Base-by-base conservation (phyloP, 768 basidiomycete genomes). In the Boletus insuetus region DNA sequence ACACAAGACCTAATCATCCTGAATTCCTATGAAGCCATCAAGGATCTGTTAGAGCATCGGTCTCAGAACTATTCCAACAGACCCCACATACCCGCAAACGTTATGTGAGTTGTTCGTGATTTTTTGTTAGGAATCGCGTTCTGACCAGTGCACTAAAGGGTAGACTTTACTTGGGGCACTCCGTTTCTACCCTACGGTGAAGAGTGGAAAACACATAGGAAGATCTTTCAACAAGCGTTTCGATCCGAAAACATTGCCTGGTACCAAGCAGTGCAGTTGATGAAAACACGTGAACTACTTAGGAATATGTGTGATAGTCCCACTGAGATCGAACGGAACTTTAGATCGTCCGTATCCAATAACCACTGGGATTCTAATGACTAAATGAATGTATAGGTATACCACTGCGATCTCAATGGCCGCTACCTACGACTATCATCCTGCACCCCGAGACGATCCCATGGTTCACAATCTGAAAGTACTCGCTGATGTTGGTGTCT, bases 381-480 rank as follows among this genome's bases (percentile, higher is more conserved):
- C 17, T 43, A 19, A 56, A 14, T 4, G 24, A 40, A 29, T 19
- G 4, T 17, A 4, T 31, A 57, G 56, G 22, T 54, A 24, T 4
- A 42, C 56, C n/a, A 57, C 56, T n/a, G 51, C 56, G 1, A 48
- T 57, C n/a, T 38, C 56, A 12, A 57, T 57, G 52, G 56, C 52
- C 19, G 56, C 52, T 13, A 57, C 56, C 29, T 54, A 54, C 7
- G 56, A 54, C 31, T 54, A 56, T 26, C 56, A 57, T 19, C 51
- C 42, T 12, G 52, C 46, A 26, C 52, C 52, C 0, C 51, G 41
- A 24, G 47, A 53, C 37, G 56, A 57, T 19, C 56, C 56, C 41
- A 54, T 57, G 56, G 56, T 57, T 11, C 20, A 34, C 22, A 57
- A 54, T n/a, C 13, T 57, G 37, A 49, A 43, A 20, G 32, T 54